Evolutionary conservation across 2,329 filamentous ascomycete genomes (phyloP).

Genomic region (Juglanconis oblonga): DNA sequence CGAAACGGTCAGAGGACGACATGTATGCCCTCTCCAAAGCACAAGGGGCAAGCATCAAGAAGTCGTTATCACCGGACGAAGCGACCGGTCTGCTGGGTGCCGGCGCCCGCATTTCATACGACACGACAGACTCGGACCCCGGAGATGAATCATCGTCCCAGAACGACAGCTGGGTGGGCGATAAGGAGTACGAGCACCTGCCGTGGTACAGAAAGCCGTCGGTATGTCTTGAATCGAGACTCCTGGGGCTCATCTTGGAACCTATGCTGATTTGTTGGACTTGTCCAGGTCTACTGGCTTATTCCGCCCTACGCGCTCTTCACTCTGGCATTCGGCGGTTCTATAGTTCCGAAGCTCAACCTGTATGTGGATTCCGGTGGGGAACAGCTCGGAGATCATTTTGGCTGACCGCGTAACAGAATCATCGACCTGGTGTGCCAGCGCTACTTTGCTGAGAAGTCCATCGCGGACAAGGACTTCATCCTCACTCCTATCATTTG

Average conservation of each 20-base stretch:
- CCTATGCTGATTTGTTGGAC: slow-evolving; percentile 23
- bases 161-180: slow-evolving; percentile 43
- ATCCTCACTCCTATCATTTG: slow-evolving; percentile 63
- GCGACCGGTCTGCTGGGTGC: slow-evolving; percentile 37
- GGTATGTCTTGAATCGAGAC: slow-evolving; percentile 54
- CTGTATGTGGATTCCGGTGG: slow-evolving; percentile 44
- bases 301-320: slow-evolving; percentile 77
- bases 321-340: slow-evolving; percentile 81
- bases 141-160: slow-evolving; percentile 10
- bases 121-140: slow-evolving; percentile 19
- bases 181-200: slow-evolving; percentile 57
- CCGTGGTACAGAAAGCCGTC: slow-evolving; percentile 64
- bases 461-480: slow-evolving; percentile 55
- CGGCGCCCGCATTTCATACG: slow-evolving; percentile 21
- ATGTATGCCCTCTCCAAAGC: slow-evolving; percentile 8
- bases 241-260: slow-evolving; percentile 13
- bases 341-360: slow-evolving; percentile 83
- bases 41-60: slow-evolving; percentile 6
- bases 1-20: slow-evolving; percentile 1
- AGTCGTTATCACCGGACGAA: slow-evolving; percentile 26
- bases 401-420: slow-evolving; percentile 30
- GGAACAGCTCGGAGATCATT: background rate
- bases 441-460: slow-evolving; percentile 72
- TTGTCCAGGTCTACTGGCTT: slow-evolving; percentile 74
- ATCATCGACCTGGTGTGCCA: slow-evolving; percentile 81